Base-by-base conservation (phyloP, 2,329 filamentous ascomycete genomes). In the Rhytidhysteron rufulum region DNA sequence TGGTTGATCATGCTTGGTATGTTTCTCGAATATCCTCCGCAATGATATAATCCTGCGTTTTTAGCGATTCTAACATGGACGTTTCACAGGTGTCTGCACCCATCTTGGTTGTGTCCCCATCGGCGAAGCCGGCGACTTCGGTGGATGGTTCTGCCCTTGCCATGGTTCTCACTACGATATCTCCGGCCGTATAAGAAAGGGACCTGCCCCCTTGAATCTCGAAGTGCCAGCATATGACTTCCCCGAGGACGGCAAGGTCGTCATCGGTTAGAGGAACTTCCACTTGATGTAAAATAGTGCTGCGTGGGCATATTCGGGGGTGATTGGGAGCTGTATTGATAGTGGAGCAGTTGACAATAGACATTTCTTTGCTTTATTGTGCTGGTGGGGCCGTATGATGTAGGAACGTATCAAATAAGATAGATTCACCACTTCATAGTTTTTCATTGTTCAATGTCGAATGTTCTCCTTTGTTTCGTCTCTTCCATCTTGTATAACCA, bases 101-200 rank as follows among this genome's bases (percentile, higher is more conserved):
- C 93, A 98, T 74, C 78, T 98, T 66, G 93, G 93, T 74, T 98
- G 93, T 81, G 93, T 98, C 58, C 93, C 93, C 66, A 98, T 98
- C 63, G 93, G 94, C 64, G 93, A 98, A 78, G 88, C 93, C 52
- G 93, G 93, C 70, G 94, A 98, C 73, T 98, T 78, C 64, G 93
- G 93, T 68, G 93, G 93, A 67, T 98, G 93, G 93, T 98, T 98
- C 86, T 98, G 93, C 79, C 93, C 93, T 54, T 98, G 93, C 86
- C 93, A 98, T 82, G 93, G 93, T 72, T 96, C 90, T 58, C 93
- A 98, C 80, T 98, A 98, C 82, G 93, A 98, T 70, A 97, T 98
- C 71, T 97, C 90, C 51, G 93, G 93, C 70, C 89, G 93, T 73
- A 88, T 95, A 80, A 85, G 93, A 78, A 96, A 88, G 81, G 93